phyloP scores from a whole-genome alignment of 176 grass and related monocot genomes.

The Carex scoparia region DNA sequence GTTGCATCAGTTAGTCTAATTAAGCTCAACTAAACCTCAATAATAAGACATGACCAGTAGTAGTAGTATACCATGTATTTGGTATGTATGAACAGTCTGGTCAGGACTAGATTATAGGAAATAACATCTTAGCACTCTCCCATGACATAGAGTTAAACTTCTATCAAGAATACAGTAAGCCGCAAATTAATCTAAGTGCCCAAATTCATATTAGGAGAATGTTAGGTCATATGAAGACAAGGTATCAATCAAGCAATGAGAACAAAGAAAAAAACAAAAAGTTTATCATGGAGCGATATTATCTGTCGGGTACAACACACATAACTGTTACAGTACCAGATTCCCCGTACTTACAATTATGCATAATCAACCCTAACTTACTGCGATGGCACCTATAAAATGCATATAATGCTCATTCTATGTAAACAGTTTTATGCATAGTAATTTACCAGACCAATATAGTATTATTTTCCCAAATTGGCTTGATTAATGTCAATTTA shows the following conservation, averaged over 20 bases:
- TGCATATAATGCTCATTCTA: not conserved
- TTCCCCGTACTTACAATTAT: not conserved
- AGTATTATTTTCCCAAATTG: not conserved
- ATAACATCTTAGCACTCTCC: not conserved
- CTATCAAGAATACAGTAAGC: not conserved
- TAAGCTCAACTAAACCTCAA: not conserved
- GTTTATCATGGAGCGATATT: not conserved
- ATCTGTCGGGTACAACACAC: not conserved
- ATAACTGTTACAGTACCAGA: not conserved
- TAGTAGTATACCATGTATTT: not conserved
- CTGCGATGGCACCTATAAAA: not conserved
- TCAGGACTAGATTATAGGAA: not conserved
- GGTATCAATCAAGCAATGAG: not conserved
- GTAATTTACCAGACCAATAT: not conserved
- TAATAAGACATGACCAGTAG: not conserved
- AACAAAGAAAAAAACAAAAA: not conserved
- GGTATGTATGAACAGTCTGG: not conserved
- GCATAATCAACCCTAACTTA: not conserved
- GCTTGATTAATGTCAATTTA: not conserved
- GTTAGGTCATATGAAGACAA: not conserved
- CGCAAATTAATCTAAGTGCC: not conserved
- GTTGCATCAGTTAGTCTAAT: not conserved
- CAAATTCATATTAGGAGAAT: not conserved
- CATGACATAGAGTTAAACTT: not conserved
- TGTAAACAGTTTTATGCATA: not conserved